Percentiles rank a stretch among this genome's conserved stretches.
These are phyloP conservation scores for Suillus hirtellus DNA, from an alignment of 768 basidiomycete species.

Conservation along the genomic window DNA sequence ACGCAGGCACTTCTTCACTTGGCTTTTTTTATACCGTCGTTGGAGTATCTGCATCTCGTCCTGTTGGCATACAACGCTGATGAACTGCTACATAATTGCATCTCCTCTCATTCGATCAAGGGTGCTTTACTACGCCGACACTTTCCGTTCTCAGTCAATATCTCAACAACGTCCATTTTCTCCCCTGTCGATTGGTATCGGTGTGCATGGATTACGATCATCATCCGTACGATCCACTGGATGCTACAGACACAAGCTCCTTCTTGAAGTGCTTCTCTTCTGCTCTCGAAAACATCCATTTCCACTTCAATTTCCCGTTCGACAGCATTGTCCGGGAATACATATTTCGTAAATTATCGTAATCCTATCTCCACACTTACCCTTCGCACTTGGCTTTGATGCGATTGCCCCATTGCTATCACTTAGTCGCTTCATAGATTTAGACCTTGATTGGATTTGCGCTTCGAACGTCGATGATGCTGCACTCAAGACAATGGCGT, in stretches of 20 bases:
- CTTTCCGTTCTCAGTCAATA: background rate
- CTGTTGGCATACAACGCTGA: background rate
- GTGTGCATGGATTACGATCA: background rate
- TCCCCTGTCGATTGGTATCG: background rate
- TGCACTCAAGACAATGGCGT: background rate
- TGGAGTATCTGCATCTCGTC: background rate
- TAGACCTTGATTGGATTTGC: background rate
- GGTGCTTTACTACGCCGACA: background rate
- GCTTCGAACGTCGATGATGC: background rate
- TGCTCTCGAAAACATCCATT: background rate
- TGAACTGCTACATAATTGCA: background rate
- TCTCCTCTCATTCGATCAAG: background rate
- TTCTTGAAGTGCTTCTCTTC: background rate
- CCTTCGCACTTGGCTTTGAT: background rate
- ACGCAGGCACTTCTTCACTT: background rate
- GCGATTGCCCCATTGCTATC: background rate
- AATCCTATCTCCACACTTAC: background rate
- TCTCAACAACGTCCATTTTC: background rate
- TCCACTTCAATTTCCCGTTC: background rate
- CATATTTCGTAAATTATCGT: background rate
- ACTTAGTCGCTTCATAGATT: background rate
- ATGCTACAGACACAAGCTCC: background rate
- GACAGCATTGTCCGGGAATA: background rate
- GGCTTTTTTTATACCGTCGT: background rate
- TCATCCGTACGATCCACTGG: background rate